phyloP scores from a whole-genome alignment of 2,329 filamentous ascomycete genomes.

The Apiospora marii region DNA sequence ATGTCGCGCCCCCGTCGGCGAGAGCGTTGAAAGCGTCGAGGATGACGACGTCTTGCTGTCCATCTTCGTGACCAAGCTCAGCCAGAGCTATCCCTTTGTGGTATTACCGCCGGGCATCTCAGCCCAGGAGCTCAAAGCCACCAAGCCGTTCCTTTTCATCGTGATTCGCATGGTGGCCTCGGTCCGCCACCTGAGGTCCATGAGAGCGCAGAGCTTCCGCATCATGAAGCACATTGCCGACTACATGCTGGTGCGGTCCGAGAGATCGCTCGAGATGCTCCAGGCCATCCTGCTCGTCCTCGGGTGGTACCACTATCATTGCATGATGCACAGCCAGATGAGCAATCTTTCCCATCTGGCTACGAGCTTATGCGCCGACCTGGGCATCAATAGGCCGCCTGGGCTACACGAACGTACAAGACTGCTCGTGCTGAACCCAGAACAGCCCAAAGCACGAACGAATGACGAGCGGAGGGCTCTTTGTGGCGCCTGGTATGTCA shows the following conservation, averaged over 20 bases:
- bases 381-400: slow-evolving; percentile 54
- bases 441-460: slow-evolving; percentile 48
- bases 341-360: slow-evolving; percentile 59
- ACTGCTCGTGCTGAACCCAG: slow-evolving; percentile 51
- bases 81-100: slow-evolving; percentile 57
- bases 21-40: slow-evolving; percentile 49
- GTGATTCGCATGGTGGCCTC: slow-evolving; percentile 60
- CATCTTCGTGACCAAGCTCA: slow-evolving; percentile 53
- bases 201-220: slow-evolving; percentile 58
- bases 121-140: slow-evolving; percentile 47
- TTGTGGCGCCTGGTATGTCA: slow-evolving; percentile 62
- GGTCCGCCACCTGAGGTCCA: slow-evolving; percentile 53
- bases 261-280: slow-evolving; percentile 58
- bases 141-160: slow-evolving; percentile 57
- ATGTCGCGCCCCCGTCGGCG: slow-evolving; percentile 52
- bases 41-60: slow-evolving; percentile 55
- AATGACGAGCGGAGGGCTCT: slow-evolving; percentile 62
- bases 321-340: slow-evolving; percentile 60
- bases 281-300: slow-evolving; percentile 57
- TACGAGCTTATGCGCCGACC: slow-evolving; percentile 54
- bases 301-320: slow-evolving; percentile 63
- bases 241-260: slow-evolving; percentile 56
- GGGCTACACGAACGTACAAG: slow-evolving; percentile 51
- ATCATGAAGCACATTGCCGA: slow-evolving; percentile 56
- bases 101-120: slow-evolving; percentile 47